phyloP scores from a whole-genome alignment of 345 rosid genomes.

The Eucalyptus cloeziana region DNA sequence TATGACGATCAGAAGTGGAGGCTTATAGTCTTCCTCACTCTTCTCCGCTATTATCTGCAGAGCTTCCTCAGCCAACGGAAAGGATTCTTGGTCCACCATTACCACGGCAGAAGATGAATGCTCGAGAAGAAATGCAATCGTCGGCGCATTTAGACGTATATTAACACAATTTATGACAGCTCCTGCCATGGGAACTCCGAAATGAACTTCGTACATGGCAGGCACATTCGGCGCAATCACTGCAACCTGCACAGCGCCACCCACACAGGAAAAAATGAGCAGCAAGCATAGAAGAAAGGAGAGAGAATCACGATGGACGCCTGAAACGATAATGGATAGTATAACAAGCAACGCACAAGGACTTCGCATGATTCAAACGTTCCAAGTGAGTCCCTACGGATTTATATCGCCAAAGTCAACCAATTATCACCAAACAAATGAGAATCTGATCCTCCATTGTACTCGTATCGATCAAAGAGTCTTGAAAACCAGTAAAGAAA shows the following conservation, averaged over 20 bases:
- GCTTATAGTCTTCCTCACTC: slow-evolving; percentile 24
- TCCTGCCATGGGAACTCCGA: slow-evolving; percentile 91
- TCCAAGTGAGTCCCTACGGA: not conserved
- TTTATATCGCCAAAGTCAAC: not conserved
- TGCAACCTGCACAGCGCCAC: slow-evolving; percentile 45
- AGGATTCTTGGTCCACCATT: slow-evolving; percentile 86
- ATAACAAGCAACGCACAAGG: not conserved
- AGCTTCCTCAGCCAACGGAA: slow-evolving; percentile 61
- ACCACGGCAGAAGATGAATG: slow-evolving; percentile 55
- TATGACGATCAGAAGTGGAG: slow-evolving; percentile 60
- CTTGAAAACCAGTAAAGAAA: not conserved
- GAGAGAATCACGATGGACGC: not conserved
- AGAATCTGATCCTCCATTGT: not conserved
- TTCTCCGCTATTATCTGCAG: slow-evolving; percentile 43
- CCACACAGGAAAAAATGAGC: not conserved
- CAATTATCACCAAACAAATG: not conserved
- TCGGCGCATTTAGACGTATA: slow-evolving; percentile 65
- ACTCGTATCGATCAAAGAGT: not conserved
- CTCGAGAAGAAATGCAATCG: slow-evolving; percentile 70
- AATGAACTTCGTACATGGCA: slow-evolving; percentile 80
- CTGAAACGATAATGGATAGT: not conserved
- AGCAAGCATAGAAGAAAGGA: not conserved
- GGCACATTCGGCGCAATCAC: slow-evolving; percentile 82
- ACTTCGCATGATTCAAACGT: not conserved
- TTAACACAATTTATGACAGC: slow-evolving; percentile 74